Evolutionary conservation across 2,329 filamentous ascomycete species (phyloP).

Genomic region (Exophiala sp.): DNA sequence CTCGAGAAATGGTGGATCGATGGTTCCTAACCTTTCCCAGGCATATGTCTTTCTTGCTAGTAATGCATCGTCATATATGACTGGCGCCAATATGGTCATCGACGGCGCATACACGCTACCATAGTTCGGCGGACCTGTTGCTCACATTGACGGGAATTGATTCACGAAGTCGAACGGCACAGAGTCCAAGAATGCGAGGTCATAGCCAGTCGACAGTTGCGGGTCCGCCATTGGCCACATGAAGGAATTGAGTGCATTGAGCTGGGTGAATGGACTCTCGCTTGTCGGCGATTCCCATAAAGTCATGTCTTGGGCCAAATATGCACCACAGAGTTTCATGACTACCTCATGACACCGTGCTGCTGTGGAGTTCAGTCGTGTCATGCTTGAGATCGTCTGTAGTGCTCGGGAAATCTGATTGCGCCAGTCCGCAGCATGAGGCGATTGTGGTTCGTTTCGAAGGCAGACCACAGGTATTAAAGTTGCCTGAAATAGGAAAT

Average conservation of each 20-base stretch:
- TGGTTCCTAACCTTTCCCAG: not conserved
- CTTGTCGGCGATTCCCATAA: constrained; percentile 17
- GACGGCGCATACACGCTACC: constrained; percentile 45
- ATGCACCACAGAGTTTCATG: constrained; percentile 22
- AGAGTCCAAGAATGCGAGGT: not conserved
- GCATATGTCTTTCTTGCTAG: constrained; percentile 46
- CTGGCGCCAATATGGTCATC: constrained; percentile 45
- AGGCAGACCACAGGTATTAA: constrained; percentile 44
- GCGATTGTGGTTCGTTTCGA: constrained; percentile 40
- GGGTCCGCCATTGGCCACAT: constrained; percentile 28
- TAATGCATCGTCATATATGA: constrained; percentile 48
- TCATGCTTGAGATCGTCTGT: constrained; percentile 27
- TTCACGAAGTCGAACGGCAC: constrained; percentile 1
- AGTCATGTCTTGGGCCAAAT: constrained; percentile 14
- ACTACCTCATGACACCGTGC: constrained; percentile 23
- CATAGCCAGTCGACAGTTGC: not conserved
- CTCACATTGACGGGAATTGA: not conserved
- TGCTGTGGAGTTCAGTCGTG: constrained; percentile 23
- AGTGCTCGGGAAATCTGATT: constrained; percentile 24
- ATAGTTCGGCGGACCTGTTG: not conserved
- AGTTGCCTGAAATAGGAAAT: constrained; percentile 46
- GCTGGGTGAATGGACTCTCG: constrained; percentile 29
- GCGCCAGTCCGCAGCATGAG: constrained; percentile 23
- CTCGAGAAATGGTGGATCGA: not conserved
- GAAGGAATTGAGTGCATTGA: constrained; percentile 27